Evolutionary conservation across 352 stramenopile genomes (phyloP), one percentile per base, ranked within the genome.

Genomic region (Aphanomyces stellatus): DNA sequence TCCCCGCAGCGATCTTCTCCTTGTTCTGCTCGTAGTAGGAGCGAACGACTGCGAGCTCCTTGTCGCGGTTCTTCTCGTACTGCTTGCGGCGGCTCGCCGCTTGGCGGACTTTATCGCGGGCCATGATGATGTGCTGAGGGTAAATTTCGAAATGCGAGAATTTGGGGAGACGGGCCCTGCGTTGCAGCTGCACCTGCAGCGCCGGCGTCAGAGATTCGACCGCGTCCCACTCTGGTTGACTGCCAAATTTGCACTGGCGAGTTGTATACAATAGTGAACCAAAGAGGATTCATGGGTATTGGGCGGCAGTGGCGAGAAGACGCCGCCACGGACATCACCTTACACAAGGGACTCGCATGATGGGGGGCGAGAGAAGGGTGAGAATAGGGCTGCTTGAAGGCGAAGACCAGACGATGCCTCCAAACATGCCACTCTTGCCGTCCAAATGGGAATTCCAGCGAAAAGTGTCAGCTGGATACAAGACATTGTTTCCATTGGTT

Each of bases 21-120:
- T 53, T 53, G 46, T 53, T 53, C 46, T 53, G 46, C 22, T 53
- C 46, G 46, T 53, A 53, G 25, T 53, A 53, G 8, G 46, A 30
- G 7, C 46, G 46, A 53, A 53, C 46, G 46, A 53, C 46, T 10
- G 46, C 46, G 19, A 53, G 46, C 46, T 53, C 46, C 24, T 53
- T 53, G 8, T 53, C 46, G 17, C 46, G 46, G 46, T 53, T 53
- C 46, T 53, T 53, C 24, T 53, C 46, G 46, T 53, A 53, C 24
- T 53, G 46, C 24, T 53, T 53, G 8, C 46, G 46, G 19, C 46
- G 46, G 22, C 17, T 28, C 46, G 17, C 46, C 1, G 46, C 46
- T 53, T 53, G 46, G 22, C 46, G 46, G 46, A 19, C 24, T 28
- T 53, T 53, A 28, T 53, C 46, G 1, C 46, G 46, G 19, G 46